phyloP scores from a whole-genome alignment of 140 eudicot genomes.

The Flaveria floridana region DNA sequence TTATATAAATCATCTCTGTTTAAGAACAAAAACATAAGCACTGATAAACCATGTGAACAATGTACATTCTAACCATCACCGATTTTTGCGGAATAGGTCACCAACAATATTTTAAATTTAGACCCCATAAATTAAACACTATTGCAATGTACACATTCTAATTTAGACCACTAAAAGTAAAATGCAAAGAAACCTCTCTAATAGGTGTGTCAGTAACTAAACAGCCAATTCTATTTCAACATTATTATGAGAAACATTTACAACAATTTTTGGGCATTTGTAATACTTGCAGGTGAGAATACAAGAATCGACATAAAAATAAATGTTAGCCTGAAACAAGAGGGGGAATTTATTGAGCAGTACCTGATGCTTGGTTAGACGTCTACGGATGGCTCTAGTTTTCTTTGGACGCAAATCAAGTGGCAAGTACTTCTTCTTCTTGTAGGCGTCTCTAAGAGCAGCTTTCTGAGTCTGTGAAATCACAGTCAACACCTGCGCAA shows the following conservation, averaged over 20 bases:
- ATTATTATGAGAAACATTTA: background rate
- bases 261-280: background rate
- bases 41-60: background rate
- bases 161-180: background rate
- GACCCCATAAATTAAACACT: background rate
- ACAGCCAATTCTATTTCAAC: background rate
- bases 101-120: background rate
- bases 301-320: background rate
- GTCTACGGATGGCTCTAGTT: constrained; percentile 79
- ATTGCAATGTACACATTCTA: background rate
- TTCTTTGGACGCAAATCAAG: constrained; percentile 90
- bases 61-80: background rate
- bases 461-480: constrained; percentile 80
- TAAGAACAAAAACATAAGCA: background rate
- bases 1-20: background rate
- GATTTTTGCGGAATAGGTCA: background rate
- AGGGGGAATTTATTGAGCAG: background rate
- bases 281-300: background rate
- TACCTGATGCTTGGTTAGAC: constrained; percentile 81
- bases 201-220: no score
- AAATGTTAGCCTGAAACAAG: background rate
- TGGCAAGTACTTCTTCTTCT: constrained; percentile 68
- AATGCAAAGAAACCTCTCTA: no score
- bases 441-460: constrained; percentile 75
- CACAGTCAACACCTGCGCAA: constrained; percentile 77